Evolutionary conservation across 768 basidiomycete genomes (phyloP).

Genomic region (Tephrocybe sp.): DNA sequence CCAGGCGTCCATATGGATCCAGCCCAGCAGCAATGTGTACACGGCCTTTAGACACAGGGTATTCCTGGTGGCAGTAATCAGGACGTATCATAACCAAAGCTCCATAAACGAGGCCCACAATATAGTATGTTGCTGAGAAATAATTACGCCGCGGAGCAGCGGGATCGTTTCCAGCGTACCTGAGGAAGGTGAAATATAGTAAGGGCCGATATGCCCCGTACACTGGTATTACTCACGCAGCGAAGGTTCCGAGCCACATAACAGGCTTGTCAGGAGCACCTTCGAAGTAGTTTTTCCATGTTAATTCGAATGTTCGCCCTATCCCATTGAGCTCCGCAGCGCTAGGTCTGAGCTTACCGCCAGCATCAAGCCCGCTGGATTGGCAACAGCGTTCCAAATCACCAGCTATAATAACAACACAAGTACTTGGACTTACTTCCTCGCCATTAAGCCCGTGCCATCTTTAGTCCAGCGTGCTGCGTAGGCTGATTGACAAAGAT

Average conservation of each 20-base stretch:
- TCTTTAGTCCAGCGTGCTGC: slow-evolving; percentile 14
- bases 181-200: slow-evolving; percentile 23
- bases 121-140: slow-evolving; percentile 21
- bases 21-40: slow-evolving; percentile 46
- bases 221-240: slow-evolving; percentile 34
- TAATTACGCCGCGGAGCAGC: slow-evolving; percentile 25
- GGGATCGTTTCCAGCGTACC: slow-evolving; percentile 19
- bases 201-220: slow-evolving; percentile 12
- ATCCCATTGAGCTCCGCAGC: slow-evolving; percentile 48
- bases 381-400: background rate
- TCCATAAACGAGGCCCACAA: slow-evolving; percentile 19
- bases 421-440: slow-evolving; percentile 46
- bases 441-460: slow-evolving; percentile 37
- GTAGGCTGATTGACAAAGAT: slow-evolving; percentile 9
- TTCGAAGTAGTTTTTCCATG: slow-evolving; percentile 53
- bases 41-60: slow-evolving; percentile 48
- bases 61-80: slow-evolving; percentile 26
- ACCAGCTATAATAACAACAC: background rate
- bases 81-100: slow-evolving; percentile 16
- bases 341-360: slow-evolving; percentile 56
- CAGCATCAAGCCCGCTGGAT: slow-evolving; percentile 51
- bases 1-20: slow-evolving; percentile 38
- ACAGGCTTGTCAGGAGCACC: slow-evolving; percentile 57
- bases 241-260: slow-evolving; percentile 37
- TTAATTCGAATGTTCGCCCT: slow-evolving; percentile 44